Evolutionary conservation across 192 early-diverging fungal species (phyloP).

Genomic region (Coemansia asiatica): DNA sequence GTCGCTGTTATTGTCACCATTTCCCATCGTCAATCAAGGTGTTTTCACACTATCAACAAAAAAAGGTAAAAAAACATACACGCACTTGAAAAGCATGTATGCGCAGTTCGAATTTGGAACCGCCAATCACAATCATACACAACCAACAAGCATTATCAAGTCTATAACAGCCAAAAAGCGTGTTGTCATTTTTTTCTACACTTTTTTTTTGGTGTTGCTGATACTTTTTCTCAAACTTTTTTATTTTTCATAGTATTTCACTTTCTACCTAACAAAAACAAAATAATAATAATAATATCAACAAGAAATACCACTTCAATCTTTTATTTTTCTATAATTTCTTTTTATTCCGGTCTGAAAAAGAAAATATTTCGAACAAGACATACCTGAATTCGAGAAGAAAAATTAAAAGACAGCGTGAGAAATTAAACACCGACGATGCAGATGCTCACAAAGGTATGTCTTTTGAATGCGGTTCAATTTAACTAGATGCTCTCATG

Average conservation of each 20-base stretch:
- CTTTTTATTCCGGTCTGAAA: background rate
- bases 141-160: no score
- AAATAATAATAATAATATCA: background rate
- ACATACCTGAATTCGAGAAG: background rate
- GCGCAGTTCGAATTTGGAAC: background rate
- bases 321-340: background rate
- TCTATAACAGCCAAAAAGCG: no score
- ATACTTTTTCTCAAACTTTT: background rate
- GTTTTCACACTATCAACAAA: background rate
- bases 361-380: background rate
- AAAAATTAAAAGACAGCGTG: background rate
- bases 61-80: no score
- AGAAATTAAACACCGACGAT: constrained; percentile 45
- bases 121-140: background rate
- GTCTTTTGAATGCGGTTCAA: background rate
- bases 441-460: constrained; percentile 81
- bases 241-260: background rate
- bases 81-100: background rate
- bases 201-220: background rate
- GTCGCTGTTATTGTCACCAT: no score
- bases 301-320: background rate
- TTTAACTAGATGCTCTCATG: background rate
- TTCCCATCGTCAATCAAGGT: no score
- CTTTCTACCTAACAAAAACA: background rate
- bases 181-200: no score